These are phyloP conservation scores for Volvariella volvacea DNA, from an alignment of 1,284 basidiomycete species.

Conservation along the genomic window DNA sequence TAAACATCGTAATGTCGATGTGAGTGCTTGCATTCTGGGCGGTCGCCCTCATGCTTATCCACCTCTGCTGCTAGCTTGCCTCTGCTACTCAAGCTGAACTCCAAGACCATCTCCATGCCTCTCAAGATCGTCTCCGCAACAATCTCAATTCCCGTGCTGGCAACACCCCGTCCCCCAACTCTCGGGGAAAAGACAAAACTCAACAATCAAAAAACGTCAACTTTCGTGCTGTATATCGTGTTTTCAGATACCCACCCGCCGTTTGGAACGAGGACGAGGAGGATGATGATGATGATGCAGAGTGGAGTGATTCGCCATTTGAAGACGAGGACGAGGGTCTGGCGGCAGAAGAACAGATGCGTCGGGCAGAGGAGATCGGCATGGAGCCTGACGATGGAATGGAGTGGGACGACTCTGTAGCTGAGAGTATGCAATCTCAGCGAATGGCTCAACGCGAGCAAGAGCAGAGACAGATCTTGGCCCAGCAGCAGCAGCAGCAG, in stretches of 20 bases:
- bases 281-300: constrained; percentile 66
- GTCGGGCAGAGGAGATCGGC: constrained; percentile 15
- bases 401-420: constrained; percentile 67
- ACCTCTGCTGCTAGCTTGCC: constrained; percentile 48
- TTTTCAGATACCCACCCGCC: constrained; percentile 71
- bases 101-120: constrained; percentile 40
- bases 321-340: constrained; percentile 61
- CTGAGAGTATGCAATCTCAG: constrained; percentile 31
- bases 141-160: constrained; percentile 44
- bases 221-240: constrained; percentile 52
- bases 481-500: constrained; percentile 26
- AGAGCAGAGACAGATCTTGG: constrained; percentile 27
- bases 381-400: constrained; percentile 71
- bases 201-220: constrained; percentile 36
- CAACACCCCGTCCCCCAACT: constrained; percentile 36
- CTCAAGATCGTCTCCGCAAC: constrained; percentile 44
- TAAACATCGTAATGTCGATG: constrained; percentile 96
- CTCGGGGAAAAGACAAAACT: constrained; percentile 14
- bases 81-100: constrained; percentile 68
- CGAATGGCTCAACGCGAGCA: constrained; percentile 10
- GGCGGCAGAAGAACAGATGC: constrained; percentile 44
- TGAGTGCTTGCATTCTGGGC: constrained; percentile 37
- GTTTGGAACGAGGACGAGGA: constrained; percentile 80
- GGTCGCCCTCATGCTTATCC: background rate
- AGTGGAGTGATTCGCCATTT: constrained; percentile 72